A percentile compares a stretch with the other conserved stretches of the same genome.
These are phyloP conservation scores for Cucumis cinereus DNA, from an alignment of 306 rosid genomes.

Conservation along the genomic window DNA sequence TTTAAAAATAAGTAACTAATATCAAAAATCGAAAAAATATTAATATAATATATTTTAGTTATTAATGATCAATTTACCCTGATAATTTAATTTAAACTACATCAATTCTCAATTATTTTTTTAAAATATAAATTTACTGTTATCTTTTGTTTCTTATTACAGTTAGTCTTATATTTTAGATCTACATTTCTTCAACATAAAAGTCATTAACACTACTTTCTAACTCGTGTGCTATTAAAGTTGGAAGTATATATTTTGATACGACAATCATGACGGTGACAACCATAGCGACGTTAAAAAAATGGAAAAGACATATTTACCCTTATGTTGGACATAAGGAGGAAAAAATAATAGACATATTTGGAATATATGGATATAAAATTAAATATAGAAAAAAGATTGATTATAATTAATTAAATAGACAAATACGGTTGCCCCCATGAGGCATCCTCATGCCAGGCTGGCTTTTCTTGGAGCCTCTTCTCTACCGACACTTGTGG, in stretches of 20 bases:
- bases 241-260: not conserved
- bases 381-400: not conserved
- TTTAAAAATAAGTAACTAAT: too few species aligned
- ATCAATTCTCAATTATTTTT: not conserved
- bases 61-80: too few species aligned
- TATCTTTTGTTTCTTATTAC: not conserved
- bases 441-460: not conserved
- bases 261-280: not conserved
- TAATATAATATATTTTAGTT: too few species aligned
- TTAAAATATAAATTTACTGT: too few species aligned
- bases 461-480: constrained; percentile 4
- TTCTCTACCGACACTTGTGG: constrained; percentile 9
- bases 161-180: not conserved
- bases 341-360: not conserved
- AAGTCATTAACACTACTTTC: not conserved
- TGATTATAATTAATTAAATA: not conserved
- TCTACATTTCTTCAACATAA: not conserved
- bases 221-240: not conserved
- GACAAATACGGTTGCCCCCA: not conserved
- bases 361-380: not conserved
- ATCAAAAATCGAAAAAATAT: too few species aligned
- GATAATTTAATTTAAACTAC: too few species aligned
- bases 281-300: not conserved
- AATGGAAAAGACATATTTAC: not conserved
- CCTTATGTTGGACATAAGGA: not conserved